Base-by-base conservation (phyloP, 139 green algal genomes). In the Asterochloris erici region DNA sequence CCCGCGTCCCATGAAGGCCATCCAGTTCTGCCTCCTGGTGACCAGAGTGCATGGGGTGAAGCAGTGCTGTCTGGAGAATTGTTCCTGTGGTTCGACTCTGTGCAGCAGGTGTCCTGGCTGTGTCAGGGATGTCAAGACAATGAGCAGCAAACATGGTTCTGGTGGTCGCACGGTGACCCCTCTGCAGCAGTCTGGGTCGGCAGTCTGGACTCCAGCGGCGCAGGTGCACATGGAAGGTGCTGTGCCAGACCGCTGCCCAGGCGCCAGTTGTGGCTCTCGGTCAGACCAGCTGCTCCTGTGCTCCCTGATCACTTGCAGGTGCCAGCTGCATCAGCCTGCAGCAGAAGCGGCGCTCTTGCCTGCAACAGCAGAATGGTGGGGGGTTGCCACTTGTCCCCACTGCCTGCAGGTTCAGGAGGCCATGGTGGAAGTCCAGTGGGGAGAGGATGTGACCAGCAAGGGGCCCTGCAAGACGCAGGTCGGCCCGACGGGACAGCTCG, bases 341-440 rank as follows among this genome's bases (percentile, higher is more conserved):
- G 14, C 26, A 60, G 9, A 77, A 21, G 19, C 23, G n/a, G 71
- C 6, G n/a, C 71, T 77, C 1, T 1, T 13, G 66, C 17, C 66
- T 71, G 38, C 21, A 26, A 9, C 10, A 9, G 66, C 2, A 24
- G 4, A 21, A 71, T 71, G 66, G 1, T 26, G 66, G 2, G 21
- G n/a, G n/a, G n/a, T n/a, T n/a, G n/a, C n/a, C n/a, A n/a, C n/a
- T n/a, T n/a, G n/a, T n/a, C 19, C 66, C 17, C 19, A 71, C 17
- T 21, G 17, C 19, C 16, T 84, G 27, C 81, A 84, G 81, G 81
- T 84, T 13, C 88, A 93, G 84, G 84, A 91, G 82, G 81, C 86
- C 11, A 81, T 93, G 78, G 79, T 90, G 81, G 85, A 91, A 68
- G 83, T 91, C 60, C 61, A 80, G 6, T 88, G 82, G 82, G 47